Conservation (phyloP, 2,329 filamentous ascomycete species). For the Fusarium sp. region DNA sequence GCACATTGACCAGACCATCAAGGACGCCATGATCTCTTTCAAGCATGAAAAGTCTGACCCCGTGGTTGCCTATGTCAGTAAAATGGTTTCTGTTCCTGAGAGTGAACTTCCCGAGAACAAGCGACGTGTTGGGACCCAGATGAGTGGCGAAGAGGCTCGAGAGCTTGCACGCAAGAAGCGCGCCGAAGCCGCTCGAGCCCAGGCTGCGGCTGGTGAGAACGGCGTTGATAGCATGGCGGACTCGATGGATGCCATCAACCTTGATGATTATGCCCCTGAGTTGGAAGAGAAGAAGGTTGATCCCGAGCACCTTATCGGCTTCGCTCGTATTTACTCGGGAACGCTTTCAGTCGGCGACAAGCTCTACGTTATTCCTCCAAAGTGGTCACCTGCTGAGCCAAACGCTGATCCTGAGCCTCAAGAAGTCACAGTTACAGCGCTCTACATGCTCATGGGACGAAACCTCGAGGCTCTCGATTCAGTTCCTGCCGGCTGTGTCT, state of each 20-base stretch:
- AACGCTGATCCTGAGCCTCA: slow-evolving; percentile 77
- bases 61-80: slow-evolving; percentile 94
- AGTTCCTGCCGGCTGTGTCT: slow-evolving; percentile 93
- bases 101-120: slow-evolving; percentile 92
- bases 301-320: slow-evolving; percentile 90
- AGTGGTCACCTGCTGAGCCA: slow-evolving; percentile 85
- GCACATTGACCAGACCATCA: slow-evolving; percentile 73
- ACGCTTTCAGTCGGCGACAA: slow-evolving; percentile 88
- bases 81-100: slow-evolving; percentile 95
- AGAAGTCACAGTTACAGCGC: slow-evolving; percentile 83
- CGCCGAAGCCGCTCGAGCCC: slow-evolving; percentile 84
- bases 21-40: slow-evolving; percentile 84
- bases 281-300: slow-evolving; percentile 70
- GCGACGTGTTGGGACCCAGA: slow-evolving; percentile 67
- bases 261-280: slow-evolving; percentile 61
- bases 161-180: slow-evolving; percentile 89
- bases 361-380: slow-evolving; percentile 90
- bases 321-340: slow-evolving; percentile 92
- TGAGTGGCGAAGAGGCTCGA: slow-evolving; percentile 89
- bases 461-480: slow-evolving; percentile 82
- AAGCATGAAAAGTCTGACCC: slow-evolving; percentile 76
- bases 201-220: slow-evolving; percentile 64
- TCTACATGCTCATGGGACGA: slow-evolving; percentile 97
- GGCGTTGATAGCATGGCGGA: slow-evolving; percentile 66
- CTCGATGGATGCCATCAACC: slow-evolving; percentile 67